Evolutionary conservation across 495 filamentous ascomycete species (phyloP), one percentile per base, ranked within the genome.

Genomic region (Darksidea phi): DNA sequence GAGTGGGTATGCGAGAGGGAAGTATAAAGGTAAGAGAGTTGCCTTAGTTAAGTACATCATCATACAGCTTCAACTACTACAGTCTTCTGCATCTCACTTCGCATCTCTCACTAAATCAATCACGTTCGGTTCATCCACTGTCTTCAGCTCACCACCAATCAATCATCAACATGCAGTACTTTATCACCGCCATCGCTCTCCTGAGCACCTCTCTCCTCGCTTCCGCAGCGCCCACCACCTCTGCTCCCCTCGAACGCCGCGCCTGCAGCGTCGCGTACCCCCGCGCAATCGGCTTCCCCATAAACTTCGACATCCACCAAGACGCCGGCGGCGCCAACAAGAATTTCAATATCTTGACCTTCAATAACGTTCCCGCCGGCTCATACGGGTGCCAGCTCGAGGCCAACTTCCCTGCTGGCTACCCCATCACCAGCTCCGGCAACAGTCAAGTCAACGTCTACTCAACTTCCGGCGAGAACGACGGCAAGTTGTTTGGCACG

Each of bases 371-470:
- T 25, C 67, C 67, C 21, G 50, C 52, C 17, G 59, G 59, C 21
- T 61, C 55, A 42, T 66, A 63, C 49, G 67, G 67, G 32, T 69
- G 67, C 59, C 53, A 58, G 37, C 57, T 69, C 13, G 67, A 69
- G 32, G 58, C 61, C 43, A 54, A 66, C 47, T 69, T 69, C 46
- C 63, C 67, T 1, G 54, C 67, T 37, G 54, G 45, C 21, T 66
- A 66, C 58, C 57, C 54, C 18, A 63, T 69, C 45, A 48, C 46
- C 23, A 50, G 18, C 20, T 56, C 48, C 20, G 67, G 67, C 6
- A 48, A 55, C 49, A 48, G 26, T 18, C 56, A 52, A 24, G 51
- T 69, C 54, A 62, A 66, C 53, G 24, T 66, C 18, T 69, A 45
- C 54, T 28, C 53, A 18, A 32, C 20, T 13, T 18, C 36, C 28